Evolutionary conservation across 306 rosid genomes (phyloP).

Genomic region (Senna siamea): DNA sequence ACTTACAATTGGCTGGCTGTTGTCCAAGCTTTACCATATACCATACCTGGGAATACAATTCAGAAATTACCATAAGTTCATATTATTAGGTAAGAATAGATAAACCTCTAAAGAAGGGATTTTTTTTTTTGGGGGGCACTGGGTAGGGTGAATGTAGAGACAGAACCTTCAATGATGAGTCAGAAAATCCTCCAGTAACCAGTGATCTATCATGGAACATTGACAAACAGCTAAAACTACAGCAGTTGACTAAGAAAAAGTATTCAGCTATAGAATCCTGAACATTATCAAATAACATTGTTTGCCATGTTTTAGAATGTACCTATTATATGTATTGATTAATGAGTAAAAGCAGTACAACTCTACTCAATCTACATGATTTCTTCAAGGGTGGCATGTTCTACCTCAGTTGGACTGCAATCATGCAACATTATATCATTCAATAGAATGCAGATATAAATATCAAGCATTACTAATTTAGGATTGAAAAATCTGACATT

Average conservation of each 20-base stretch:
- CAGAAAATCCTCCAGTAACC: slow-evolving; percentile 96
- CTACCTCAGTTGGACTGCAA: slow-evolving; percentile 83
- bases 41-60: slow-evolving; percentile 69
- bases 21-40: slow-evolving; percentile 98
- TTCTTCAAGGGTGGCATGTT: slow-evolving; percentile 89
- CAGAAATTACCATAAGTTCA: slow-evolving; percentile 36
- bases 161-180: slow-evolving; percentile 59
- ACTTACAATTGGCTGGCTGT: slow-evolving; percentile 70
- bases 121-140: too few relatives aligned
- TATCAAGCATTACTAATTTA: slow-evolving; percentile 3
- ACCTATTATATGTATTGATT: neutral
- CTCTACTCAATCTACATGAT: slow-evolving; percentile 83
- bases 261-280: slow-evolving; percentile 30
- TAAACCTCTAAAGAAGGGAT: slow-evolving; percentile 24
- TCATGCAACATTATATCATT: slow-evolving; percentile 34
- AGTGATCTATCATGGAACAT: slow-evolving; percentile 88
- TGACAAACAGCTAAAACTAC: slow-evolving; percentile 83
- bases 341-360: slow-evolving; percentile 77
- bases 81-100: slow-evolving; percentile 4
- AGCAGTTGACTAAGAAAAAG: slow-evolving; percentile 29
- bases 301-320: neutral
- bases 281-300: slow-evolving; percentile 29
- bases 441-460: slow-evolving; percentile 11
- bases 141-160: too few relatives aligned
- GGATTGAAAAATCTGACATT: neutral